Conservation (phyloP, 164 flowering plant species). For the Protea cynaroides region DNA sequence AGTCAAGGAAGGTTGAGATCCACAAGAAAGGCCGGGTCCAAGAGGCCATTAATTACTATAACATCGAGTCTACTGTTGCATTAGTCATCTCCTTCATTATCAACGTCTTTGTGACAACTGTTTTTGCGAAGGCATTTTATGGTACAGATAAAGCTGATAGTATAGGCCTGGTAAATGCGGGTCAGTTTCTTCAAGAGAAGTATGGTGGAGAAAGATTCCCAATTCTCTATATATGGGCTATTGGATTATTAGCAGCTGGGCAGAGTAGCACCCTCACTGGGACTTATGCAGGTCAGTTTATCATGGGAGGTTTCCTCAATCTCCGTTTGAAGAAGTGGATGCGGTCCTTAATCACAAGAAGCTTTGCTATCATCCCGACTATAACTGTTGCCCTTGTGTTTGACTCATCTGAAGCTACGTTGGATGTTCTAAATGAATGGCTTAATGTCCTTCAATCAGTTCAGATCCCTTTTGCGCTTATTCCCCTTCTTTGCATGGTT, state of each 20-base stretch:
- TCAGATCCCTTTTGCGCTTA: slow-evolving; percentile 87
- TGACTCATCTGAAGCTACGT: slow-evolving; percentile 58
- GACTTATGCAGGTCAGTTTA: slow-evolving; percentile 94
- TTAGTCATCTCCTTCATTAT: slow-evolving; percentile 68
- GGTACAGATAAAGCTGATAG: slow-evolving; percentile 52
- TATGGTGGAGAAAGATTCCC: slow-evolving; percentile 84
- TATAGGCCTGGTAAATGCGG: slow-evolving; percentile 87
- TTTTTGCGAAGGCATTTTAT: slow-evolving; percentile 82
- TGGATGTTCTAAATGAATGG: slow-evolving; percentile 88
- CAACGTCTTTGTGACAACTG: slow-evolving; percentile 79
- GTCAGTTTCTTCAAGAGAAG: slow-evolving; percentile 74
- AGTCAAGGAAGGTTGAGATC: slow-evolving; percentile 68
- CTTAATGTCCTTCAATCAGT: slow-evolving; percentile 89
- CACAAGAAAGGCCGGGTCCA: slow-evolving; percentile 57
- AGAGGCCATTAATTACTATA: slow-evolving; percentile 80
- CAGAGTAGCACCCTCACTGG: slow-evolving; percentile 96
- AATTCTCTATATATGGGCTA: slow-evolving; percentile 84
- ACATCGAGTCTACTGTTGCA: slow-evolving; percentile 73
- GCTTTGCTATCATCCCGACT: slow-evolving; percentile 87
- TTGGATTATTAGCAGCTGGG: slow-evolving; percentile 89
- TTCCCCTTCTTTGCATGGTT: slow-evolving; percentile 82
- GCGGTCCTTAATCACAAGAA: slow-evolving; percentile 75
- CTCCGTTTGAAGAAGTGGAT: slow-evolving; percentile 82
- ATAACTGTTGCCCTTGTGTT: slow-evolving; percentile 73
- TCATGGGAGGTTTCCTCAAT: slow-evolving; percentile 92